Base-by-base conservation (phyloP, 75 land plant genomes). In the Chamaecyparis obtusa region DNA sequence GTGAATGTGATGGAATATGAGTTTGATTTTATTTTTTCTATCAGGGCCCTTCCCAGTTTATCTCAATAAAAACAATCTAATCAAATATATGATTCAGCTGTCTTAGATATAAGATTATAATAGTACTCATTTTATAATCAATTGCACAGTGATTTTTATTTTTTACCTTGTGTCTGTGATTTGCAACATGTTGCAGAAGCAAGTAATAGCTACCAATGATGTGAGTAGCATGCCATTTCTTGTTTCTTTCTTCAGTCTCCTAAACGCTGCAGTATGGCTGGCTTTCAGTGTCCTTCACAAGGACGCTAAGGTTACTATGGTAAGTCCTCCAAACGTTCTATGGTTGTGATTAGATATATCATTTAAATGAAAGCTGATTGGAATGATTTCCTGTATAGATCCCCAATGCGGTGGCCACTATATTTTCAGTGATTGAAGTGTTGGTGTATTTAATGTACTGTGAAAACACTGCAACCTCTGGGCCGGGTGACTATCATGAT, bases 221-320 rank as follows among this genome's bases (percentile, higher is more conserved):
- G 84, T 83, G 84, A 83, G 44, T 11, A 44, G 84, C 55, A 36
- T 83, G 54, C 56, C 84, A 2, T 83, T 83, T 83, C 56, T 48
- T 13, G 35, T 46, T 5, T 48, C 56, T n/a, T 83, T 83, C 15
- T 30, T 83, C 17, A 83, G 44, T 83, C 84, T 83, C 17, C 33
- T 83, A 33, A 48, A 83, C 7, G 24, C 84, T 48, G 84, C 84
- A 46, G 6, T 83, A n/a, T 83, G 84, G 84, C 84, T 83, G 54
- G 44, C 44, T 15, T 83, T 8, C 56, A 83, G 84, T 48, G 56
- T 21, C 24, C 35, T 83, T 30, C 49, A 83, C 9, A 83, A 83
- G 15, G 84, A 83, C 6, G 84, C 84, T n/a, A 83, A 39, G 32
- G 54, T 15, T 83, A 83, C 33, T 19, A 48, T 19, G 84, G 84